These are phyloP conservation scores for Trichophyton rubrum DNA, from an alignment of 2,329 filamentous ascomycete genomes.

Conservation along the genomic window DNA sequence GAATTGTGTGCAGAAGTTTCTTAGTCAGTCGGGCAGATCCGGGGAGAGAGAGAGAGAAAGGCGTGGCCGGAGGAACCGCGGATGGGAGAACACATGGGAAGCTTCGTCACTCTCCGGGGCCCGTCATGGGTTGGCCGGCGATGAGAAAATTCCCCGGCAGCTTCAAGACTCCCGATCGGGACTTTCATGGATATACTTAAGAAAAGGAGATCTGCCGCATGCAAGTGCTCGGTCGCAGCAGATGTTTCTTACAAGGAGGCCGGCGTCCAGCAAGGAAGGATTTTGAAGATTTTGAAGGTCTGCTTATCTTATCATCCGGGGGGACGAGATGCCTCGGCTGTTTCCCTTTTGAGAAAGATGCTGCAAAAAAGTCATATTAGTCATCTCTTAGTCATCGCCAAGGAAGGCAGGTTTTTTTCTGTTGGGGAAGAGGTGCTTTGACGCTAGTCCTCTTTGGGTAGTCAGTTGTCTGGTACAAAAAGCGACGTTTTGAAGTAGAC, in stretches of 20 bases:
- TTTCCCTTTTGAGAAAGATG: neutral
- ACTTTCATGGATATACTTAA: too few species aligned
- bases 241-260: neutral
- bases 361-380: neutral
- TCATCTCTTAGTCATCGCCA: conserved; percentile 1
- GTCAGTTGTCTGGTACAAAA: neutral
- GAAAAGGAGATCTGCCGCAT: too few species aligned
- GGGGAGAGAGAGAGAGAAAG: neutral
- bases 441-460: neutral
- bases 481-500: neutral
- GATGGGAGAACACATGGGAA: neutral
- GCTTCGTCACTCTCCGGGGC: neutral
- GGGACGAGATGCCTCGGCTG: neutral
- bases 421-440: neutral
- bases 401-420: neutral
- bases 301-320: neutral
- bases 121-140: neutral
- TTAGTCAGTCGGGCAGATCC: neutral
- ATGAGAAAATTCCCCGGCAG: neutral
- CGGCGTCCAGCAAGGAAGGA: neutral
- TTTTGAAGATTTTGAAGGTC: too few species aligned
- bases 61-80: neutral
- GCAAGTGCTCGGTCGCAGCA: neutral
- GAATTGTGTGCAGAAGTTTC: neutral
- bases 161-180: too few species aligned